phyloP scores from a whole-genome alignment of 2,329 filamentous ascomycete species.

The Dactylonectria macrodidyma region DNA sequence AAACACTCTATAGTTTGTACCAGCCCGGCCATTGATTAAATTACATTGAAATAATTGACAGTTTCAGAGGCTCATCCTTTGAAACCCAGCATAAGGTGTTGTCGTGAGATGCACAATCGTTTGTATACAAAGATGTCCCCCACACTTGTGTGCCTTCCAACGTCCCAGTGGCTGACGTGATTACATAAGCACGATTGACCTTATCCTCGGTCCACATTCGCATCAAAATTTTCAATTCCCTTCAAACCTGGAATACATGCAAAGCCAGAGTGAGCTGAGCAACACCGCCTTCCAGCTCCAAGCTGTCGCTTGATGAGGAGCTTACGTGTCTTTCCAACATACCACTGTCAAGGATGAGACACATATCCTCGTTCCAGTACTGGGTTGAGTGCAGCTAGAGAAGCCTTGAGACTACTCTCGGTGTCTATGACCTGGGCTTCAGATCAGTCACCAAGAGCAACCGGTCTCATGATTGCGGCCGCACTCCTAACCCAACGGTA shows the following conservation, averaged over 20 bases:
- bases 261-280: neutral
- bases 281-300: neutral
- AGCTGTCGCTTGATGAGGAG: neutral
- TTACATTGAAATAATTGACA: too few relatives aligned
- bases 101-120: too few relatives aligned
- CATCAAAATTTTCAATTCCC: conserved; percentile 31
- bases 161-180: neutral
- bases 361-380: neutral
- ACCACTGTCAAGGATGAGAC: neutral
- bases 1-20: too few relatives aligned
- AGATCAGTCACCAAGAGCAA: conserved; percentile 8
- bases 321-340: conserved; percentile 10
- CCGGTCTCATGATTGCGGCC: conserved; percentile 7
- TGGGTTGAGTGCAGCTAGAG: neutral
- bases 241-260: conserved; percentile 10
- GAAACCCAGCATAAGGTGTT: too few relatives aligned
- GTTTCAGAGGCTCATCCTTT: too few relatives aligned
- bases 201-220: conserved; percentile 34
- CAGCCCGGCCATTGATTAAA: too few relatives aligned
- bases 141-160: too few relatives aligned
- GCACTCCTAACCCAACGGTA: conserved; percentile 17
- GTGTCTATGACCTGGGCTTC: conserved; percentile 1
- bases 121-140: too few relatives aligned
- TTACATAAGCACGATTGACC: conserved; percentile 39
- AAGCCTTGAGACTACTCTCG: neutral